These are phyloP conservation scores for Geotrichum aggregatum DNA, from an alignment of 1,139 yeast genomes.

Conservation along the genomic window DNA sequence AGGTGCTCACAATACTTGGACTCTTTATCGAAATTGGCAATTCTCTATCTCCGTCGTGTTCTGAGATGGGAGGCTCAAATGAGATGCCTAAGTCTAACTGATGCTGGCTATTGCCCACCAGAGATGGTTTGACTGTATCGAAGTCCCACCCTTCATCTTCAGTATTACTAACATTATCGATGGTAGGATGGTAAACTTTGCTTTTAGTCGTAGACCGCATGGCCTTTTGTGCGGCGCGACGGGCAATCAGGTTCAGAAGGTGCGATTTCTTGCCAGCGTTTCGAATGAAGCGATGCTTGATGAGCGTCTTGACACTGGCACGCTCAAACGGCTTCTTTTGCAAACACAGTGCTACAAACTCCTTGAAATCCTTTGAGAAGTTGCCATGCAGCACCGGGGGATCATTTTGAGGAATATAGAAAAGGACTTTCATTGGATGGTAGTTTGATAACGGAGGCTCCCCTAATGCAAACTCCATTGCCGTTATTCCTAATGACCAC, in stretches of 20 bases:
- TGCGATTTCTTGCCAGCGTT: slow-evolving; percentile 42
- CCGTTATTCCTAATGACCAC: slow-evolving; percentile 93
- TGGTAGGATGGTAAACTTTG: slow-evolving; percentile 27
- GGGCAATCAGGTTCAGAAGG: slow-evolving; percentile 35
- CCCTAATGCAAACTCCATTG: slow-evolving; percentile 76
- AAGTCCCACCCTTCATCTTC: slow-evolving; percentile 42
- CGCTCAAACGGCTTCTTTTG: slow-evolving; percentile 58
- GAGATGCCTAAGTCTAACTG: slow-evolving; percentile 18
- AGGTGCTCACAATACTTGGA: slow-evolving; percentile 2
- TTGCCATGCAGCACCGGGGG: slow-evolving; percentile 51
- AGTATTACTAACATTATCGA: slow-evolving; percentile 20
- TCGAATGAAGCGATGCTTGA: slow-evolving; percentile 57
- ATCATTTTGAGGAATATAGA: slow-evolving; percentile 49
- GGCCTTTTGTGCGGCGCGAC: slow-evolving; percentile 24
- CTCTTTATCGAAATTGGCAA: too few species aligned
- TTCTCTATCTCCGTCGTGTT: slow-evolving; percentile 6
- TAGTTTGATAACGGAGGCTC: slow-evolving; percentile 73
- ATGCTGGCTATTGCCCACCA: slow-evolving; percentile 4
- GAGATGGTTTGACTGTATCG: slow-evolving; percentile 37
- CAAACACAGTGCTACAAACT: slow-evolving; percentile 64
- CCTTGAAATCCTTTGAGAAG: slow-evolving; percentile 49
- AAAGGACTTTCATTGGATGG: slow-evolving; percentile 79
- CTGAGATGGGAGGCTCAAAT: neutral
- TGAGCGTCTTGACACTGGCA: slow-evolving; percentile 54
- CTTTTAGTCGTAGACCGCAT: slow-evolving; percentile 18